Percentiles rank a stretch among this genome's conserved stretches.
Conservation (phyloP, 2,329 filamentous ascomycete species). For the Claviceps paspali region DNA sequence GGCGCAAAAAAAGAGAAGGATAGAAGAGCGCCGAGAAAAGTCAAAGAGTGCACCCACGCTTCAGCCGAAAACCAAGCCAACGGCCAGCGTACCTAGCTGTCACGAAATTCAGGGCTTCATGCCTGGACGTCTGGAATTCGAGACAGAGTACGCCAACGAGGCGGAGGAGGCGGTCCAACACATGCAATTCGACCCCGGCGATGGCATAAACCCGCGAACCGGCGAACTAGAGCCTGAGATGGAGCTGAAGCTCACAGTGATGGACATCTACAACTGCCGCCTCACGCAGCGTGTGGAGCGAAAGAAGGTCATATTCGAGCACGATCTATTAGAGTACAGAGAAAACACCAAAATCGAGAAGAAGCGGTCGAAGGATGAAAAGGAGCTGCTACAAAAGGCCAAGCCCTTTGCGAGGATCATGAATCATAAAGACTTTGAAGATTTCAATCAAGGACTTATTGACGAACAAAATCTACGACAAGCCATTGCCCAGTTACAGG, state of each 20-base stretch:
- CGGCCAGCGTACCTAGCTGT: slow-evolving; percentile 84
- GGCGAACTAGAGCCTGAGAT: slow-evolving; percentile 88
- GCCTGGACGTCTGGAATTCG: slow-evolving; percentile 92
- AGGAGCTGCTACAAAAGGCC: slow-evolving; percentile 77
- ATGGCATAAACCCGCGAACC: slow-evolving; percentile 73
- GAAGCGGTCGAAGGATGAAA: slow-evolving; percentile 89
- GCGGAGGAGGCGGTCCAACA: slow-evolving; percentile 95
- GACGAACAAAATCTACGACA: slow-evolving; percentile 85
- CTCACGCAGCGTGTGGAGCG: slow-evolving; percentile 82
- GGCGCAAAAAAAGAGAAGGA: slow-evolving; percentile 76
- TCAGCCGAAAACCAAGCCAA: slow-evolving; percentile 88
- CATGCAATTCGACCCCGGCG: slow-evolving; percentile 95
- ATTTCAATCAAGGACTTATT: slow-evolving; percentile 68
- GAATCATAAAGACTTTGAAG: slow-evolving; percentile 82
- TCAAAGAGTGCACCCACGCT: slow-evolving; percentile 71
- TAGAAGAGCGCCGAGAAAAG: slow-evolving; percentile 79
- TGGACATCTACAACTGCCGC: slow-evolving; percentile 94
- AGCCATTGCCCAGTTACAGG: slow-evolving; percentile 80
- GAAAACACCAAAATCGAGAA: slow-evolving; percentile 85
- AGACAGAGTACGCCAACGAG: slow-evolving; percentile 95
- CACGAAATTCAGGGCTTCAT: slow-evolving; percentile 98
- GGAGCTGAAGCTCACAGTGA: slow-evolving; percentile 92
- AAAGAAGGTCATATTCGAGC: slow-evolving; percentile 94
- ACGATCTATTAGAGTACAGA: slow-evolving; percentile 81
- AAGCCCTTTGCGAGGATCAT: slow-evolving; percentile 96